Percentiles rank a stretch among this genome's conserved stretches.
phyloP scores from a whole-genome alignment of 2,329 filamentous ascomycete genomes.

The Neofusicoccum umdonicola region DNA sequence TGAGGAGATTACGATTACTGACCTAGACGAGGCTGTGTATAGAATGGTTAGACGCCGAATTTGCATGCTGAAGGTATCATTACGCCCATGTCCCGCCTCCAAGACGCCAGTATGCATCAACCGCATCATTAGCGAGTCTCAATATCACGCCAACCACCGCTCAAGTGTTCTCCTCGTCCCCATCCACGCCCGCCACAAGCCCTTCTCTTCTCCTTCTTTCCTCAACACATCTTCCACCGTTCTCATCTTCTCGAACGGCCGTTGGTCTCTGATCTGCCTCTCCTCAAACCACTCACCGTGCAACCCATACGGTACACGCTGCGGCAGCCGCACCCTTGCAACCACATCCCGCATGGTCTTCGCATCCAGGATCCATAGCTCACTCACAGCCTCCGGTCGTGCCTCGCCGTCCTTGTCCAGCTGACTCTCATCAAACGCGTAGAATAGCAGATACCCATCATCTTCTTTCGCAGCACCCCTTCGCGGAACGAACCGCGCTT shows the following conservation, averaged over 20 bases:
- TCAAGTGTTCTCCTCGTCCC: slow-evolving; percentile 28
- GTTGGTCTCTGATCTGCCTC: slow-evolving; percentile 52
- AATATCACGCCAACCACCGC: slow-evolving; percentile 16
- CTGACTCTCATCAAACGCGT: slow-evolving; percentile 68
- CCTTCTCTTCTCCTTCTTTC: slow-evolving; percentile 20
- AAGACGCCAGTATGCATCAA: not conserved
- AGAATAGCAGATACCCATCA: slow-evolving; percentile 66
- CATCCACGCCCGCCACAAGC: slow-evolving; percentile 27
- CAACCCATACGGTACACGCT: slow-evolving; percentile 67
- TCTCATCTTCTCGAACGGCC: slow-evolving; percentile 35
- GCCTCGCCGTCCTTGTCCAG: slow-evolving; percentile 53
- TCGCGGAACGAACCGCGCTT: slow-evolving; percentile 63
- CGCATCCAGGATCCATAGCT: slow-evolving; percentile 69
- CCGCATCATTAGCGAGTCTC: too few relatives aligned
- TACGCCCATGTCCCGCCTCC: not conserved
- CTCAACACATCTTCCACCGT: slow-evolving; percentile 25
- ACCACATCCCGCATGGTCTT: slow-evolving; percentile 60
- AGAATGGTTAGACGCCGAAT: not conserved
- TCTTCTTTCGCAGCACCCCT: slow-evolving; percentile 51
- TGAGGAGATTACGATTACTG: not conserved
- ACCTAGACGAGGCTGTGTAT: not conserved
- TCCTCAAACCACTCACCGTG: slow-evolving; percentile 63
- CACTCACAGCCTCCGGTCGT: slow-evolving; percentile 44
- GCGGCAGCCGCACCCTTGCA: slow-evolving; percentile 59
- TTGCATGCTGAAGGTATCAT: not conserved